phyloP scores from a whole-genome alignment of 1,284 basidiomycete species.

The Takashimella tepidaria region DNA sequence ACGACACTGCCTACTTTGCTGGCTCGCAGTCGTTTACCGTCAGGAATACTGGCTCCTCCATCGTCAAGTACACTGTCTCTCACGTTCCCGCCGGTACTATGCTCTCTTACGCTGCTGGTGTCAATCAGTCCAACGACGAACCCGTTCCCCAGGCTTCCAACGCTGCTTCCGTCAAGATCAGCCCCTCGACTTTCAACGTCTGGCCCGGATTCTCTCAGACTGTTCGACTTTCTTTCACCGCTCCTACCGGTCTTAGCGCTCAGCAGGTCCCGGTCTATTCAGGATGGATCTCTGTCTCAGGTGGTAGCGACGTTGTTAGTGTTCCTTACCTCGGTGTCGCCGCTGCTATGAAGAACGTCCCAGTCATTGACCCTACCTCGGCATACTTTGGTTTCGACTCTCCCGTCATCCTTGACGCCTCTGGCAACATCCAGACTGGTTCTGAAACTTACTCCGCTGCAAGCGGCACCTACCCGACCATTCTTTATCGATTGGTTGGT shows the following conservation, averaged over 20 bases:
- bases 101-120: constrained; percentile 21
- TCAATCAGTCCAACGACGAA: constrained; percentile 28
- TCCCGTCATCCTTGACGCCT: constrained; percentile 24
- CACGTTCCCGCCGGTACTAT: constrained; percentile 32
- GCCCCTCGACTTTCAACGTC: constrained; percentile 26
- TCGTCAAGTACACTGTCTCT: constrained; percentile 24
- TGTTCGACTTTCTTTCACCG: constrained; percentile 26
- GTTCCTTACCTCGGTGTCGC: constrained; percentile 44
- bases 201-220: constrained; percentile 23
- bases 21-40: constrained; percentile 45
- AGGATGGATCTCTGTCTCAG: constrained; percentile 31
- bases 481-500: constrained; percentile 50
- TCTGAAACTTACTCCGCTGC: constrained; percentile 55
- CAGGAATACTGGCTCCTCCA: constrained; percentile 26
- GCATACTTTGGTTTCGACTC: constrained; percentile 27
- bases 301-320: constrained; percentile 18
- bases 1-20: constrained; percentile 62
- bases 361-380: constrained; percentile 33
- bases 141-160: constrained; percentile 21
- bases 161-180: constrained; percentile 30
- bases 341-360: constrained; percentile 38
- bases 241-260: constrained; percentile 30
- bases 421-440: constrained; percentile 17
- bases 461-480: constrained; percentile 43
- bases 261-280: constrained; percentile 38